Conservation (phyloP, 78 protist genomes). For the Capsaspora owczarzaki region DNA sequence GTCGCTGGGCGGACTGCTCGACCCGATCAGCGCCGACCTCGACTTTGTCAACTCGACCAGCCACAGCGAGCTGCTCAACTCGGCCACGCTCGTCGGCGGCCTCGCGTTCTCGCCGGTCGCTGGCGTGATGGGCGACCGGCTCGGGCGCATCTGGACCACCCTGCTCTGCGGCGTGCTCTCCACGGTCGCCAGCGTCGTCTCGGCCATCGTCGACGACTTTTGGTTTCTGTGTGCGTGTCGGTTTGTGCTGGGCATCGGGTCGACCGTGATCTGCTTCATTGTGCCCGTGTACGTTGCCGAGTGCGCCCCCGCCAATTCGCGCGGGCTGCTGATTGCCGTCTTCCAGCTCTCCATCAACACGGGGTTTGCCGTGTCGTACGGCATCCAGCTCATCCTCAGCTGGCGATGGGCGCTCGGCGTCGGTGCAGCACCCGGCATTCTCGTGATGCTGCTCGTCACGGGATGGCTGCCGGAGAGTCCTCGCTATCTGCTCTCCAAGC, state of each 20-base stretch:
- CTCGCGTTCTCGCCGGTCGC: neutral
- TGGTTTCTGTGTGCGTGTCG: neutral
- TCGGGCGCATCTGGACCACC: neutral
- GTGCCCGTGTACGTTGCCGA: neutral
- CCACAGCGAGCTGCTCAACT: neutral
- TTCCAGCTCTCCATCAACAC: slow-evolving; percentile 1
- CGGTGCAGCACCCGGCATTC: neutral
- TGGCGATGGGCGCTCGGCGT: neutral
- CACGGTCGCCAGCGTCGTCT: neutral
- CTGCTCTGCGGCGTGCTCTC: neutral
- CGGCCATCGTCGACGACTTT: neutral
- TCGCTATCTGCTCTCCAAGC: no score
- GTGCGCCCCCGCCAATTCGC: neutral
- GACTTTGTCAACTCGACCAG: neutral
- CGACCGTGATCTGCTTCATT: neutral
- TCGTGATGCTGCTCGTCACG: neutral
- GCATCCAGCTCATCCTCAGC: neutral
- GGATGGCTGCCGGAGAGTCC: slow-evolving; percentile 2
- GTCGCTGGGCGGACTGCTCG: neutral
- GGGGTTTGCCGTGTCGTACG: neutral
- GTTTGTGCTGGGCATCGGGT: neutral
- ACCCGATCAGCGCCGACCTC: neutral
- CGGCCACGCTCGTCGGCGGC: neutral
- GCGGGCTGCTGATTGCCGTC: neutral
- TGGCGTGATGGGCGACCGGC: neutral